phyloP scores from a whole-genome alignment of 2,329 filamentous ascomycete genomes.

The Colletotrichum camelliae region DNA sequence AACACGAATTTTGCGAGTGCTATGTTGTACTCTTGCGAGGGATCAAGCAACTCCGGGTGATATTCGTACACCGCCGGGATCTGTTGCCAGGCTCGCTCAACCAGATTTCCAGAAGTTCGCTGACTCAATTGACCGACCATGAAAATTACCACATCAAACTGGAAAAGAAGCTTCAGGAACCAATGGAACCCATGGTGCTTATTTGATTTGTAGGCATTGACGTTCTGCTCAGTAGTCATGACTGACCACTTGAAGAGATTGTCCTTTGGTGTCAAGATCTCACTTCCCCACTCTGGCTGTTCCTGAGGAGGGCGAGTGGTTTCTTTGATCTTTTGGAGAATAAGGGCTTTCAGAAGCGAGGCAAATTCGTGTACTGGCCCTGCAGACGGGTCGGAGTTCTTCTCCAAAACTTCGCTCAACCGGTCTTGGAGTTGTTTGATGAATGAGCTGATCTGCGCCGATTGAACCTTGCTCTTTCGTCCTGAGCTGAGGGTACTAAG shows the following conservation, averaged over 20 bases:
- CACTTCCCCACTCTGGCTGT: conserved; percentile 53
- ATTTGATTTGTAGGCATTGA: conserved; percentile 47
- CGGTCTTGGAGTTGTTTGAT: conserved; percentile 46
- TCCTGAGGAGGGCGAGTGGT: conserved; percentile 51
- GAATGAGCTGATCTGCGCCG: conserved; percentile 40
- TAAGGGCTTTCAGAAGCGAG: conserved; percentile 46
- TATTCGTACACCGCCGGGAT: conserved; percentile 51
- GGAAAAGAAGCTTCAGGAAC: conserved; percentile 60
- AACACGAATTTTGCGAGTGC: not conserved
- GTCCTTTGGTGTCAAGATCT: conserved; percentile 54
- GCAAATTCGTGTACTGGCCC: conserved; percentile 59
- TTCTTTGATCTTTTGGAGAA: conserved; percentile 53
- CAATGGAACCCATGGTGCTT: conserved; percentile 51
- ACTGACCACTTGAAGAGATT: conserved; percentile 61
- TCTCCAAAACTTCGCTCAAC: conserved; percentile 48
- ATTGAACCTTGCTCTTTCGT: conserved; percentile 7
- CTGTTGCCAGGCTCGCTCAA: conserved; percentile 57
- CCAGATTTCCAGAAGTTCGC: conserved; percentile 51
- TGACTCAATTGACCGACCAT: conserved; percentile 58
- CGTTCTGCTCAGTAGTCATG: conserved; percentile 51
- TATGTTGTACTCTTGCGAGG: conserved; percentile 13
- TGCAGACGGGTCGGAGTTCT: conserved; percentile 55
- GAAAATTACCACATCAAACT: conserved; percentile 61
- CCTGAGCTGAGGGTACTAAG: not conserved
- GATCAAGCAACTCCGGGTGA: conserved; percentile 55